phyloP scores from a whole-genome alignment of 2,329 filamentous ascomycete genomes.

The Diaporthe citrichinensis region DNA sequence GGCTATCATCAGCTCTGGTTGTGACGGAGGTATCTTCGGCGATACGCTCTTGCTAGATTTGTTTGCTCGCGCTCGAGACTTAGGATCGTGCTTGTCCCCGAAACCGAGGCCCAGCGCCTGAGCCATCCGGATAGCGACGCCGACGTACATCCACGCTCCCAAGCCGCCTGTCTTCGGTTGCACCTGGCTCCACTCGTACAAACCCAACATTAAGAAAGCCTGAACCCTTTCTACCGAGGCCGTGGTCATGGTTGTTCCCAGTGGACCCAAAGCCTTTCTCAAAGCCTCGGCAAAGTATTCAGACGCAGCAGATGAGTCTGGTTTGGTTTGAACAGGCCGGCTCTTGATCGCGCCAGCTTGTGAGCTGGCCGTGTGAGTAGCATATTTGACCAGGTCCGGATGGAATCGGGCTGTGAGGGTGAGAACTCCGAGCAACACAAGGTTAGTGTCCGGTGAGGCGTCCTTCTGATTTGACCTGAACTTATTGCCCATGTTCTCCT shows the following conservation, averaged over 20 bases:
- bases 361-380: constrained; percentile 57
- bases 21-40: constrained; percentile 18
- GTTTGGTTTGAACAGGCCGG: constrained; percentile 52
- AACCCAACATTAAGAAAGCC: constrained; percentile 77
- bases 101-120: constrained; percentile 74
- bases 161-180: constrained; percentile 63
- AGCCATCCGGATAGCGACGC: constrained; percentile 74
- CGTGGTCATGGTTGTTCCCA: constrained; percentile 62
- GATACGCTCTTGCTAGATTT: constrained; percentile 18
- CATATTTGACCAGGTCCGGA: constrained; percentile 68
- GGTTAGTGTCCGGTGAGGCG: constrained; percentile 62
- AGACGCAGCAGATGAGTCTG: constrained; percentile 69
- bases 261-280: constrained; percentile 62
- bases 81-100: constrained; percentile 58
- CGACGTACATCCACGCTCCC: constrained; percentile 77
- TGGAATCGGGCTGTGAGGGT: constrained; percentile 80
- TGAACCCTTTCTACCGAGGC: constrained; percentile 76
- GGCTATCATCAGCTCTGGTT: constrained; percentile 62
- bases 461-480: constrained; percentile 55
- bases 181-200: constrained; percentile 80
- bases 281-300: constrained; percentile 76
- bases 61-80: constrained; percentile 36
- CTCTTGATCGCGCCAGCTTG: constrained; percentile 53
- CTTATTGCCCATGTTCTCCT: constrained; percentile 62
- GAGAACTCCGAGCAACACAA: constrained; percentile 76